Percentiles rank a stretch among this genome's conserved stretches.
Conservation (phyloP, 2,329 filamentous ascomycete species). For the Calonectria fujianensis region DNA sequence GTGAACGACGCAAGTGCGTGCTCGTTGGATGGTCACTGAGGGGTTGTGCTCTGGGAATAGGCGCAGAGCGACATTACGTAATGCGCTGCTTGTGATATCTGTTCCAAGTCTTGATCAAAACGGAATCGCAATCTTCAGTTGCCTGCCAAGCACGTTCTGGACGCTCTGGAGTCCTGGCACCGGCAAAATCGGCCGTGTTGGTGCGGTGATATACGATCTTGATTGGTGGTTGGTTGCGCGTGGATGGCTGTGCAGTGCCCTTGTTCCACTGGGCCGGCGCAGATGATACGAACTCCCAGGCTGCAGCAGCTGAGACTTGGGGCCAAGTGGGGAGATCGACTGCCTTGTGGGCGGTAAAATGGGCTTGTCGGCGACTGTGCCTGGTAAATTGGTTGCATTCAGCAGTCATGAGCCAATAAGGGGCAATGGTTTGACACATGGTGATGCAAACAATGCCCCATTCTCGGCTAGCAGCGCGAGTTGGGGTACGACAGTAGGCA, state of each 20-base stretch:
- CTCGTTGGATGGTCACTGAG: neutral
- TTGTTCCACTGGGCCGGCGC: neutral
- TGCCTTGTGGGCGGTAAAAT: neutral
- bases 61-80: neutral
- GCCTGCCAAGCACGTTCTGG: neutral
- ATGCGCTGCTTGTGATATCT: neutral
- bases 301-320: neutral
- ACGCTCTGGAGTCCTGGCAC: neutral
- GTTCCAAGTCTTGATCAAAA: neutral
- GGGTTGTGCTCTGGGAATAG: neutral
- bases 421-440: neutral
- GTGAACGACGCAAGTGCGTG: neutral
- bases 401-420: neutral
- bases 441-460: neutral
- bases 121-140: neutral
- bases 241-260: neutral
- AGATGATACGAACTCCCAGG: neutral
- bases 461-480: neutral
- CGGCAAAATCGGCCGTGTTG: constrained; percentile 3
- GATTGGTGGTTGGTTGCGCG: neutral
- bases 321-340: neutral
- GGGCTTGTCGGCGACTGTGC: neutral
- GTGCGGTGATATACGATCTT: neutral
- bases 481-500: neutral
- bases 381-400: neutral